Base-by-base conservation (phyloP, 2,329 filamentous ascomycete species). In the Trichocomaceae sp. region DNA sequence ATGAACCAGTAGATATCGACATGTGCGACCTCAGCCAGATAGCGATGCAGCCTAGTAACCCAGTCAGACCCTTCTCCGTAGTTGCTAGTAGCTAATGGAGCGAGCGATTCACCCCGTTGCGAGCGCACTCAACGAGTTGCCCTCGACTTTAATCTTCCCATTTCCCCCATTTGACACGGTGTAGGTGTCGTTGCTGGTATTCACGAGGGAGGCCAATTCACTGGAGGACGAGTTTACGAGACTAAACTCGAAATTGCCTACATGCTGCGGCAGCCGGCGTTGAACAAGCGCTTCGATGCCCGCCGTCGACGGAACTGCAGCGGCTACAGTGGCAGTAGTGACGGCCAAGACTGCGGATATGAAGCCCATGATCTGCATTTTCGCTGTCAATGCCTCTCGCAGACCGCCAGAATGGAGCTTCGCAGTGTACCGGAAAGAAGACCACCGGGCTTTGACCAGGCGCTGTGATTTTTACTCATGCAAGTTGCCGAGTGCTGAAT, bases 1-100 rank as follows among this genome's bases (percentile, higher is more conserved):
- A 77, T 69, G 55, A 68, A 76, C 75, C 76, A 78, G 61, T 71
- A 77, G 13, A 78, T 71, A 52, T 78, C 76, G 1, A 74, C 71
- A 60, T 76, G 67, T 2, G 67, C 66, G 17, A 72, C 59, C 57
- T 75, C 72, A 13, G 66, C 66, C 12, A 77, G 62, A 58, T 78
- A 66, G 1, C 69, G 71, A 61, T 71, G 71, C 2, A 77, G 66
- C 31, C 73, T 72, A 47, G 1, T 2, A n/a, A 15, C 26, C 15
- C 6, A 37, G 37, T 39, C 37, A 39, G 37, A 13, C 5, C 37
- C 13, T 35, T 10, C 17, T 39, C n/a, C 37, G n/a, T 50, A 8
- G 17, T 55, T 4, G 56, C 45, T 9, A 54, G 20, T 10, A 7
- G 2, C 20, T 48, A 37, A 9, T 26, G 3, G 8, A 8, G 23